Conservation (phyloP, 371 early-diverging fungal species). For the Coemansia sp. region DNA sequence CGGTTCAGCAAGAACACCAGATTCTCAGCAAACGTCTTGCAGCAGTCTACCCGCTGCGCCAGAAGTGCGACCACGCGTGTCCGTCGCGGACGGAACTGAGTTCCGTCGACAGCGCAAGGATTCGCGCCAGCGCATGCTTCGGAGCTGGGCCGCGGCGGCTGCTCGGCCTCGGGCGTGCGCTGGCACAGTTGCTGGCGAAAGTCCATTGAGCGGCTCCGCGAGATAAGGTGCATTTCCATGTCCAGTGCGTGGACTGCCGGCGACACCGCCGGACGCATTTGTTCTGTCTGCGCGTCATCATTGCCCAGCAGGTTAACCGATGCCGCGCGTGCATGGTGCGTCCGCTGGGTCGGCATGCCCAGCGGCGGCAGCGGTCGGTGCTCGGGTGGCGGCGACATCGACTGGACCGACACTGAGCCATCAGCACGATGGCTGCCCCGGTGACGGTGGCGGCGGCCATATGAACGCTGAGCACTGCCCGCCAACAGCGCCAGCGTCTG, state of each 20-base stretch:
- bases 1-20: slow-evolving; percentile 85
- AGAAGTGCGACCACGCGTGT: slow-evolving; percentile 62
- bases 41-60: slow-evolving; percentile 55
- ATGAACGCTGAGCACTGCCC: slow-evolving; percentile 7
- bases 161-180: too few species aligned
- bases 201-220: slow-evolving; percentile 46
- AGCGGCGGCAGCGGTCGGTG: slow-evolving; percentile 4
- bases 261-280: background rate
- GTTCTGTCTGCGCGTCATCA: background rate
- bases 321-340: slow-evolving; percentile 16
- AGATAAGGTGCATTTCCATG: slow-evolving; percentile 11
- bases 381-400: slow-evolving; percentile 57
- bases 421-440: background rate
- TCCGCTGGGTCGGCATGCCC: background rate
- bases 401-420: slow-evolving; percentile 51
- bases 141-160: background rate
- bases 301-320: slow-evolving; percentile 7
- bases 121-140: background rate
- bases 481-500: slow-evolving; percentile 10
- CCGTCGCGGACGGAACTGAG: background rate
- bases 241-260: slow-evolving; percentile 8
- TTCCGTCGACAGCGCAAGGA: background rate
- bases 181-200: slow-evolving; percentile 14
- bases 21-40: slow-evolving; percentile 79
- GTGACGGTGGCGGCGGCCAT: slow-evolving; percentile 1